Evolutionary conservation across 805 yeast species (phyloP).

Genomic region (Wickerhamiella allomyrinae): DNA sequence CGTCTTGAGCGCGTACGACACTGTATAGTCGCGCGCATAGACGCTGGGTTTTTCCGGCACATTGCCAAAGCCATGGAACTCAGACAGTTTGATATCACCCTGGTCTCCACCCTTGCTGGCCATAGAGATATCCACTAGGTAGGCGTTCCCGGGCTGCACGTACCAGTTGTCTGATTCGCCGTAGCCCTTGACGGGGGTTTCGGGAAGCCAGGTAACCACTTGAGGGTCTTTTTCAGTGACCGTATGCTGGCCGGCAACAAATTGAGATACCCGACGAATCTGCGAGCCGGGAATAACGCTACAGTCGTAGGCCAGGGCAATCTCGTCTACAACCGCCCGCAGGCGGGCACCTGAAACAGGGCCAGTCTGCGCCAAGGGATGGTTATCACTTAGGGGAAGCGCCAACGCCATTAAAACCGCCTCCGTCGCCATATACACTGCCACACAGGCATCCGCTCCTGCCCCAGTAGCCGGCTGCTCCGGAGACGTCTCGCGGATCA

Average conservation of each 20-base stretch:
- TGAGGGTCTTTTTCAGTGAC: constrained; percentile 87
- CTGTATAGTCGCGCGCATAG: constrained; percentile 76
- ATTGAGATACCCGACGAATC: constrained; percentile 82
- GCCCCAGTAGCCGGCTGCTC: constrained; percentile 70
- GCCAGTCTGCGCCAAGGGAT: constrained; percentile 29
- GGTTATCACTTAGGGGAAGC: constrained; percentile 40
- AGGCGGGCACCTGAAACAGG: constrained; percentile 51
- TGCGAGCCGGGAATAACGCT: constrained; percentile 83
- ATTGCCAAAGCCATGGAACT: constrained; percentile 20
- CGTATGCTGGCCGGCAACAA: constrained; percentile 90
- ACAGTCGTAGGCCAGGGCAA: constrained; percentile 76
- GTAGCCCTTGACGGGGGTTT: constrained; percentile 10
- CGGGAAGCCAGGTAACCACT: constrained; percentile 45
- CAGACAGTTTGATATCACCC: constrained; percentile 19
- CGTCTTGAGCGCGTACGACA: constrained; percentile 60
- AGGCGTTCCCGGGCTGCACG: constrained; percentile 72
- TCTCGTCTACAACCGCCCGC: constrained; percentile 64
- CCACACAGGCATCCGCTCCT: constrained; percentile 80
- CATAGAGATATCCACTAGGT: constrained; percentile 69
- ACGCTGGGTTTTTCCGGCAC: constrained; percentile 33
- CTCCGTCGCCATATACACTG: constrained; percentile 79
- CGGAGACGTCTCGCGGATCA: constrained; percentile 37
- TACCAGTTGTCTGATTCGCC: constrained; percentile 33
- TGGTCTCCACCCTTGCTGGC: constrained; percentile 39
- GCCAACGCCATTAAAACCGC: constrained; percentile 69